Percentiles rank a stretch among this genome's conserved stretches.
Evolutionary conservation across 805 yeast genomes (phyloP).

Genomic region (Cyberlindnera japonica): DNA sequence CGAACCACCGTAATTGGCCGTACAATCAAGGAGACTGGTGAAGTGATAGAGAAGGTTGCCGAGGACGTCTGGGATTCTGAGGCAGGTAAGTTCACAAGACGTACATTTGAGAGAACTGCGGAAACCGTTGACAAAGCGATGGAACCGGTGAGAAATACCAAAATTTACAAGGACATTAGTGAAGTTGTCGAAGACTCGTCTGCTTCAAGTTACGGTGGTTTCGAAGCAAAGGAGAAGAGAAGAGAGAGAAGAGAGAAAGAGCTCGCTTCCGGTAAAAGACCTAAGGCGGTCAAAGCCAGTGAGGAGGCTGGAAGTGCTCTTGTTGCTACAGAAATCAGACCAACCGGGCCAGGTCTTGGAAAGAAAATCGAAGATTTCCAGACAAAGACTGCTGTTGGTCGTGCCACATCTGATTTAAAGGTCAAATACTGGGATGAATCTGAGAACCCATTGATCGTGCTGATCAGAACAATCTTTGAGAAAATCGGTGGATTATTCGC

Average conservation of each 20-base stretch:
- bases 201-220: conserved; percentile 87
- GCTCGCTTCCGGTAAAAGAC: conserved; percentile 53
- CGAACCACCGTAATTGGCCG: conserved; percentile 65
- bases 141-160: conserved; percentile 91
- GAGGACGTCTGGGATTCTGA: conserved; percentile 94
- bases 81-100: conserved; percentile 83
- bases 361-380: conserved; percentile 65
- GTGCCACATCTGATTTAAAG: conserved; percentile 48
- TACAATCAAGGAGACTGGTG: conserved; percentile 86
- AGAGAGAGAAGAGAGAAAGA: conserved; percentile 63
- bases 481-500: conserved; percentile 78
- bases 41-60: conserved; percentile 86
- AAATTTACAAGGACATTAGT: conserved; percentile 82
- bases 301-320: conserved; percentile 80
- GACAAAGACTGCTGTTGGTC: conserved; percentile 67
- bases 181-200: conserved; percentile 92
- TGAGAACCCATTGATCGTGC: conserved; percentile 61
- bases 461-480: conserved; percentile 74
- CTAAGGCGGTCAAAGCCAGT: conserved; percentile 68
- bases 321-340: conserved; percentile 76
- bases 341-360: conserved; percentile 63
- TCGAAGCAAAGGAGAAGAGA: conserved; percentile 80
- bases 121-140: conserved; percentile 80
- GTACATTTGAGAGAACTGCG: conserved; percentile 78
- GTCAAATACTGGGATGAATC: conserved; percentile 16